Base-by-base conservation (phyloP, 805 yeast species). In the Metschnikowia anglica region DNA sequence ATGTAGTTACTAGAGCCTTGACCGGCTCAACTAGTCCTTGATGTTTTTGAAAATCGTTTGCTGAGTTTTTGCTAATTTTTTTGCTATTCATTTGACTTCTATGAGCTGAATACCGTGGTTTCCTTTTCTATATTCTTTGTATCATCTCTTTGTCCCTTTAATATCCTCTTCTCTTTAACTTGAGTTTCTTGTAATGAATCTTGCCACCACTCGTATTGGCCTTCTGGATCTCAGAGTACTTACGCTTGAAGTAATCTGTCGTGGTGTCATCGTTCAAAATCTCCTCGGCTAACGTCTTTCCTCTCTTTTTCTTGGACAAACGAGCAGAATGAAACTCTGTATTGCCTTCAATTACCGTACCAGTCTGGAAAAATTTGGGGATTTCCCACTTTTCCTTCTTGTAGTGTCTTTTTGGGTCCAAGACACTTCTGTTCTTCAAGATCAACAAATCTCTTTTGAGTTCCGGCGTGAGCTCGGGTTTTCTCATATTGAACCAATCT, bases 361-460 rank as follows among this genome's bases (percentile, higher is more conserved):
- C 99, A 54, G 86, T 77, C 45, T 91, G 93, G 61, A 93, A 89
- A 51, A 73, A 79, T 56, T 85, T 87, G 34, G 95, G 91, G 6
- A 75, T 73, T 37, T 73, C 74, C 85, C 89, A 84, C 48, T 81
- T 81, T 46, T 85, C 93, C 61, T 87, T 88, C 65, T 87, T 88
- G 66, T 93, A 93, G 65, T 88, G 96, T 55, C 97, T 78, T 66
- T 93, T 93, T 6, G 97, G 98, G 60, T 93, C 98, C 48, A 93
- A 73, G 8, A 89, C 96, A 43, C 85, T 84, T 65, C 99, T 80
- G 68, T 91, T 87, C 58, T 88, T 83, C 46, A 93, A 72, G 12
- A 93, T 66, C 56, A 80, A 70, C 53, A 93, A 60, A 61, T 93
- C 98, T 46, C 95, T 74, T 57, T 85, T 85, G 16, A 86, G 60